Evolutionary conservation across 306 rosid genomes (phyloP).

Genomic region (Rosa chinensis): DNA sequence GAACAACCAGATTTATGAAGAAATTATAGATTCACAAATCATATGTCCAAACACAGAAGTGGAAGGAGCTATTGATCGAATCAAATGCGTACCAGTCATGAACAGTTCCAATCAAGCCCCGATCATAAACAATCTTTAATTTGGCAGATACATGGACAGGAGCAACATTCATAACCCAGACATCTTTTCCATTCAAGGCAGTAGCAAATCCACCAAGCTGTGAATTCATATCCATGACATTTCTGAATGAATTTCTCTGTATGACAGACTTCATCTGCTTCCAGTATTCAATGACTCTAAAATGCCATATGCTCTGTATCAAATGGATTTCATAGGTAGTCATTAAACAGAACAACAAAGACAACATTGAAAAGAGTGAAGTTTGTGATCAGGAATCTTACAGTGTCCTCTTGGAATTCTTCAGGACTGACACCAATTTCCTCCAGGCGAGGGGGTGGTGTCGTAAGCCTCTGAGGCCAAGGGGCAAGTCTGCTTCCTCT

Average conservation of each 20-base stretch:
- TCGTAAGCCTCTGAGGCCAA: constrained; percentile 61
- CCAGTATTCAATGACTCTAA: constrained; percentile 58
- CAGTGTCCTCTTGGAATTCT: constrained; percentile 59
- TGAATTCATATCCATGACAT: constrained; percentile 69
- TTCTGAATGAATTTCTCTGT: constrained; percentile 48
- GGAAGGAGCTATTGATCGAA: not conserved
- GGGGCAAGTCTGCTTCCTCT: constrained; percentile 50
- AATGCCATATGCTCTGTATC: constrained; percentile 51
- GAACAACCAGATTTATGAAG: not conserved
- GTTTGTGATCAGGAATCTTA: constrained; percentile 31
- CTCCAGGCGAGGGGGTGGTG: constrained; percentile 55
- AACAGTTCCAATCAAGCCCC: constrained; percentile 59
- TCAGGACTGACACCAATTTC: constrained; percentile 49
- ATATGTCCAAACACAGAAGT: constrained; percentile 1
- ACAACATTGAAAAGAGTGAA: not conserved
- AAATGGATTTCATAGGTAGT: constrained; percentile 5
- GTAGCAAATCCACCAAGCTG: constrained; percentile 66
- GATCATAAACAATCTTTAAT: constrained; percentile 53
- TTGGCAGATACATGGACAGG: constrained; percentile 45
- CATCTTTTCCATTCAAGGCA: constrained; percentile 44
- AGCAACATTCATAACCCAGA: constrained; percentile 70
- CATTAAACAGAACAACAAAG: not conserved
- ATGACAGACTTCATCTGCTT: constrained; percentile 55
- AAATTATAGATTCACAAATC: not conserved
- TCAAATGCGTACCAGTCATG: constrained; percentile 56